Evolutionary conservation across 192 early-diverging fungal species (phyloP), one percentile per base, ranked within the genome.

Genomic region (Obelidium mucronatum): DNA sequence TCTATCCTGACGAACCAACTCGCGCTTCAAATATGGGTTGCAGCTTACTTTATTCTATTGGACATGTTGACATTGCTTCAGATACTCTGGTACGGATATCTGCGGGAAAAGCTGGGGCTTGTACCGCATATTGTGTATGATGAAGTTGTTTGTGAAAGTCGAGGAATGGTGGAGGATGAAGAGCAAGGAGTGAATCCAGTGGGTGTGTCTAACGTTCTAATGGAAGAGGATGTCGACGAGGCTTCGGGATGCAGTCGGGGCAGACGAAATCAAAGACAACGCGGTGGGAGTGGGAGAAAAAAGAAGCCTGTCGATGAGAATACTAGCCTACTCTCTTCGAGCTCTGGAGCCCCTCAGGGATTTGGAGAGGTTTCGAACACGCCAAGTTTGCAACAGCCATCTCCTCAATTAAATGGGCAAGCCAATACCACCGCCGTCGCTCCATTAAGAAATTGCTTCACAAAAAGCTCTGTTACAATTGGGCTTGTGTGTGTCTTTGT

Each of bases 1-100:
- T 75, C 87, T 22, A 37, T 85, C 34, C 67, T 87, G 40, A 85
- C 87, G n/a, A 74, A 82, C 22, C 87, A 88, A 68, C 66, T 83
- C 40, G 54, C 81, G 36, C 73, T 84, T 3, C 80, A 85, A 64
- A 61, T 76, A 44, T 72, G 65, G 3, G 73, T 75, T 8, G 85
- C 78, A 5, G 52, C 55, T 19, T 85, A 83, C 68, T 88, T 85
- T 70, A 67, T 82, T 3, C 44, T 79, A 19, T 76, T 79, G 24
- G 84, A 85, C 70, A 26, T 83, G 26, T 42, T 75, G 4, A 77
- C 81, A 31, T 48, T 83, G 42, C 31, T 51, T n/a, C 87, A 88
- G 67, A 83, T 80, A 51, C 2, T 81, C 4, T 84, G 80, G 69
- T 88, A 88, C 64, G 52, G 64, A 15, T 59, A 35, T 28, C 51